A percentile compares a stretch with the other conserved stretches of the same genome.
Conservation (phyloP, 176 grass and related monocot species). For the Elaeis guineensis region DNA sequence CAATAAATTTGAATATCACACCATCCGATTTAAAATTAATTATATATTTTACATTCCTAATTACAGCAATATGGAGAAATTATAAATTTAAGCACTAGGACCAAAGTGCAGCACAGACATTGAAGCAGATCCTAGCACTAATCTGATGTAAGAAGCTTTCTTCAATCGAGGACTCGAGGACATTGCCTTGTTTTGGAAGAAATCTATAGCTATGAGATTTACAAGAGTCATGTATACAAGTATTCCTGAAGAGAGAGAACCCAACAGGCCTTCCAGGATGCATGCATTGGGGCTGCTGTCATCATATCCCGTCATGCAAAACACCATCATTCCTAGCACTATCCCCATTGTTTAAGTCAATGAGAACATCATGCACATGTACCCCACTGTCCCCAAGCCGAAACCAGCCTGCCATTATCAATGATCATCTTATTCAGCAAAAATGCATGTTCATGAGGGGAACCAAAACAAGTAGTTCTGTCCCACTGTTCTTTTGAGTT, state of each 20-base stretch:
- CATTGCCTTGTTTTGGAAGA: conserved; percentile 93
- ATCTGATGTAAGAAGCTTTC: conserved; percentile 58
- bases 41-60: too few relatives aligned
- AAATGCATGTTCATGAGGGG: neutral
- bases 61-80: too few relatives aligned
- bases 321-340: conserved; percentile 80
- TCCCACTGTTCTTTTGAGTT: too few relatives aligned
- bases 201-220: conserved; percentile 84
- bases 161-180: conserved; percentile 50
- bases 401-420: conserved; percentile 78
- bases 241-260: conserved; percentile 80
- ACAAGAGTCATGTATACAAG: conserved; percentile 93
- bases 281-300: conserved; percentile 82
- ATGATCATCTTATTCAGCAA: neutral
- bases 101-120: conserved; percentile 96
- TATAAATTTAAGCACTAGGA: conserved; percentile 27
- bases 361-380: conserved; percentile 98
- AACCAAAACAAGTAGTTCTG: too few relatives aligned
- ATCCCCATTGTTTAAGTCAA: conserved; percentile 86
- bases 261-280: conserved; percentile 83
- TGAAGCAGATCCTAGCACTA: conserved; percentile 86
- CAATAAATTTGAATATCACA: too few relatives aligned
- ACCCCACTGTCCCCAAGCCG: conserved; percentile 55
- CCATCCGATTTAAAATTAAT: too few relatives aligned
- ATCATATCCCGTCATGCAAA: conserved; percentile 84